phyloP scores from a whole-genome alignment of 345 rosid genomes.

The Carallia pectinifolia region DNA sequence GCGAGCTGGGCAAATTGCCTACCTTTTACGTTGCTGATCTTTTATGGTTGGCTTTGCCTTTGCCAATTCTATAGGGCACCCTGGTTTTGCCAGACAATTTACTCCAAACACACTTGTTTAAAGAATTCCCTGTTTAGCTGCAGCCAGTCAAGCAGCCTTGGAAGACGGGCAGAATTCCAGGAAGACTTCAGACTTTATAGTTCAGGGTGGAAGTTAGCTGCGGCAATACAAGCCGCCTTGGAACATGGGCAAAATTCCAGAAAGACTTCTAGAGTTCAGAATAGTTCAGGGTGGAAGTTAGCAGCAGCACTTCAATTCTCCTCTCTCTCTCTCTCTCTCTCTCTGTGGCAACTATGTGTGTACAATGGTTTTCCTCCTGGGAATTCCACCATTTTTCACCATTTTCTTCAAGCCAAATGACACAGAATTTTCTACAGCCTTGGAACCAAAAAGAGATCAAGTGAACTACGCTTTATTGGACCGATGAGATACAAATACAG shows the following conservation, averaged over 20 bases:
- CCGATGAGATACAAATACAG: background rate
- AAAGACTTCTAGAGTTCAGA: too few species aligned
- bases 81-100: too few species aligned
- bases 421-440: background rate
- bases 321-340: background rate
- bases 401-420: background rate
- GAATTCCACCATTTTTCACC: background rate
- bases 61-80: too few species aligned
- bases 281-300: too few species aligned
- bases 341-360: constrained; percentile 3
- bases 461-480: background rate
- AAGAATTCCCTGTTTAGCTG: background rate
- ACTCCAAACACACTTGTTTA: too few species aligned
- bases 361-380: background rate
- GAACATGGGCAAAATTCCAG: too few species aligned
- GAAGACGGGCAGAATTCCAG: background rate
- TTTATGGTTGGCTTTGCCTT: too few species aligned
- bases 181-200: constrained; percentile 9
- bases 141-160: background rate
- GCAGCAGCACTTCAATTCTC: background rate
- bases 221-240: too few species aligned
- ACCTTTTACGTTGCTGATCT: background rate
- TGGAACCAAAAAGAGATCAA: background rate
- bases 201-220: constrained; percentile 7
- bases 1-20: background rate